phyloP scores from a whole-genome alignment of 2,329 filamentous ascomycete species.

The Metarhizium brunneum region DNA sequence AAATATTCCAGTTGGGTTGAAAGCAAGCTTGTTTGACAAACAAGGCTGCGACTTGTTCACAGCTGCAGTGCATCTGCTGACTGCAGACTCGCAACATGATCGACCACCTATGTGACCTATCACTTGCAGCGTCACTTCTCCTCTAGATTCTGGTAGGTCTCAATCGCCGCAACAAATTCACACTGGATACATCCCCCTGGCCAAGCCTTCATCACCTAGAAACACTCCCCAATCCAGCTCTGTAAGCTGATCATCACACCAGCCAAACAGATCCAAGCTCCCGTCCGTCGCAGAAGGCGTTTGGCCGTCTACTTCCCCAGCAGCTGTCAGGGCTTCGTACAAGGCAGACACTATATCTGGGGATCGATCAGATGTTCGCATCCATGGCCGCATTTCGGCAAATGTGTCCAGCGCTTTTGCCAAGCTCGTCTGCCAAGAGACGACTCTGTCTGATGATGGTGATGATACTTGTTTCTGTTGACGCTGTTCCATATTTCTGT shows the following conservation, averaged over 20 bases:
- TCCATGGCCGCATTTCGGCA: constrained; percentile 14
- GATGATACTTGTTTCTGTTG: neutral
- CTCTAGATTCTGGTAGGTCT: no score
- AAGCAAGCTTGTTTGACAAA: no score
- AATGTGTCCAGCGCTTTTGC: constrained; percentile 16
- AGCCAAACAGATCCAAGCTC: constrained; percentile 16
- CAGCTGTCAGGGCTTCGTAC: constrained; percentile 9
- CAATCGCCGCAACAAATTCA: neutral
- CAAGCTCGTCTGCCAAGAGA: constrained; percentile 9
- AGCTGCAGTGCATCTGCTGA: no score
- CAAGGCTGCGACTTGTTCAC: no score
- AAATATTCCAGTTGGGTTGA: no score
- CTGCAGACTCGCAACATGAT: no score
- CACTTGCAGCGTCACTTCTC: no score
- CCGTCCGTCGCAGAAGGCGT: constrained; percentile 16
- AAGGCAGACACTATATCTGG: constrained; percentile 18
- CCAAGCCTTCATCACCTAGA: constrained; percentile 11
- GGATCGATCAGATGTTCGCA: constrained; percentile 15
- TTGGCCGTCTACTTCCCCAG: constrained; percentile 10
- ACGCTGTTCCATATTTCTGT: constrained; percentile 10
- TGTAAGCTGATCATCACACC: constrained; percentile 18
- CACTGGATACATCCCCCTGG: neutral
- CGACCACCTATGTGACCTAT: no score
- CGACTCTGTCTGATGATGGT: constrained; percentile 10
- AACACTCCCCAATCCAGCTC: constrained; percentile 18